These are phyloP conservation scores for Epichloe hybrida DNA, from an alignment of 2,329 filamentous ascomycete species.

Conservation along the genomic window DNA sequence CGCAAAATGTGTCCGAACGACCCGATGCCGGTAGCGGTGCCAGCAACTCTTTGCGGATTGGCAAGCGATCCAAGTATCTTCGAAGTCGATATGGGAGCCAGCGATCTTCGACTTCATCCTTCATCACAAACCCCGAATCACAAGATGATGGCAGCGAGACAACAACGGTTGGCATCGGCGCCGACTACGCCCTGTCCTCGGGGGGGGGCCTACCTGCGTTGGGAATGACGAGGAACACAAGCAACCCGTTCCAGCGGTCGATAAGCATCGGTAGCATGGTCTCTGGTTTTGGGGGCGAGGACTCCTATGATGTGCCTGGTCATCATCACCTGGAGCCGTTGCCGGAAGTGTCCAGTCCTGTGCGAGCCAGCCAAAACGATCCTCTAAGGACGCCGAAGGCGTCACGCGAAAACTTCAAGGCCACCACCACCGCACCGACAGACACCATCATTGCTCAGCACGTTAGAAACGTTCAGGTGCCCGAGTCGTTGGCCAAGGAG, in stretches of 20 bases:
- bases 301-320: slow-evolving; percentile 31
- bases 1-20: slow-evolving; percentile 18
- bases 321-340: slow-evolving; percentile 35
- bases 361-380: slow-evolving; percentile 26
- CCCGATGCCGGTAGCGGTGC: slow-evolving; percentile 33
- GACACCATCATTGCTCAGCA: slow-evolving; percentile 83
- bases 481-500: slow-evolving; percentile 74
- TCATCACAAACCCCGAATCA: slow-evolving; percentile 38
- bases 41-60: slow-evolving; percentile 29
- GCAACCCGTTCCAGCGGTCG: slow-evolving; percentile 52
- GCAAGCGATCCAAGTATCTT: slow-evolving; percentile 42
- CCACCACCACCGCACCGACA: slow-evolving; percentile 45
- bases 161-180: slow-evolving; percentile 53
- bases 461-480: slow-evolving; percentile 80
- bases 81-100: slow-evolving; percentile 44
- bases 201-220: slow-evolving; percentile 62
- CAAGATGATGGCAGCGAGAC: slow-evolving; percentile 57
- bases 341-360: slow-evolving; percentile 33
- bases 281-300: slow-evolving; percentile 50
- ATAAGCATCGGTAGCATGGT: slow-evolving; percentile 84
- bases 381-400: slow-evolving; percentile 59
- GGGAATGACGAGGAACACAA: slow-evolving; percentile 35
- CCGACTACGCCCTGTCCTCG: slow-evolving; percentile 72
- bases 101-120: slow-evolving; percentile 47
- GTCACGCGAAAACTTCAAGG: slow-evolving; percentile 32